These are phyloP conservation scores for Trichoderma aggressivum DNA, from an alignment of 2,329 filamentous ascomycete species.

Conservation along the genomic window DNA sequence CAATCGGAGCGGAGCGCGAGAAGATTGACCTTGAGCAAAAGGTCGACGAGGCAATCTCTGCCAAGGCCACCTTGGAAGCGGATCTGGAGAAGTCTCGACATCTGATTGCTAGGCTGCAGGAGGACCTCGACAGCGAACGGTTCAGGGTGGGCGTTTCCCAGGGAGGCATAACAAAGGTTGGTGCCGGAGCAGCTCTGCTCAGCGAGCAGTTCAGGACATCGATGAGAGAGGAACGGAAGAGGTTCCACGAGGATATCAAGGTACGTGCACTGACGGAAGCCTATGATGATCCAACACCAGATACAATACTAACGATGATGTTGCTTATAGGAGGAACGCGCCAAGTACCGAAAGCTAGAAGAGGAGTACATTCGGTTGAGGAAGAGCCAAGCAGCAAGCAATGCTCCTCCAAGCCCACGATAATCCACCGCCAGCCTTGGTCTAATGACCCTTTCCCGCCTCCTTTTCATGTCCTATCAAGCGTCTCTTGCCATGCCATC, in stretches of 20 bases:
- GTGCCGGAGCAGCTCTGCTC: conserved; percentile 49
- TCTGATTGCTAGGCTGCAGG: conserved; percentile 42
- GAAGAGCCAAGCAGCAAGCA: conserved; percentile 41
- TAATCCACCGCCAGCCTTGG: conserved; percentile 12
- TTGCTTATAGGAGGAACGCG: conserved; percentile 49
- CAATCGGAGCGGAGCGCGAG: conserved; percentile 48
- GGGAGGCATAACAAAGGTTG: conserved; percentile 33
- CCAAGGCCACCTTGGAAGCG: conserved; percentile 39
- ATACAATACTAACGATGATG: background rate
- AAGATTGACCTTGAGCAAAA: conserved; percentile 44
- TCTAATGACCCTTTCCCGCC: background rate
- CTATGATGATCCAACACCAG: background rate
- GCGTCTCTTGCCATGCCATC: conserved; percentile 8
- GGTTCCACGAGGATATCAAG: conserved; percentile 53
- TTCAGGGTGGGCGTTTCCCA: conserved; percentile 41
- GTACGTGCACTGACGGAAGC: conserved; percentile 33
- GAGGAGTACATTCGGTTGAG: conserved; percentile 48
- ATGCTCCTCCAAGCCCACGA: conserved; percentile 42
- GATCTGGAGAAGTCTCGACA: conserved; percentile 39
- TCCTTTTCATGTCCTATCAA: background rate
- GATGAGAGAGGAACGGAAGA: conserved; percentile 56
- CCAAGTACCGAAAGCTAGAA: conserved; percentile 46
- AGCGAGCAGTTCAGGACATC: conserved; percentile 55
- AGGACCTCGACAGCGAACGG: conserved; percentile 50
- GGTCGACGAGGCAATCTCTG: conserved; percentile 30